Evolutionary conservation across 768 basidiomycete genomes (phyloP).

Genomic region (Russula dissimulans): DNA sequence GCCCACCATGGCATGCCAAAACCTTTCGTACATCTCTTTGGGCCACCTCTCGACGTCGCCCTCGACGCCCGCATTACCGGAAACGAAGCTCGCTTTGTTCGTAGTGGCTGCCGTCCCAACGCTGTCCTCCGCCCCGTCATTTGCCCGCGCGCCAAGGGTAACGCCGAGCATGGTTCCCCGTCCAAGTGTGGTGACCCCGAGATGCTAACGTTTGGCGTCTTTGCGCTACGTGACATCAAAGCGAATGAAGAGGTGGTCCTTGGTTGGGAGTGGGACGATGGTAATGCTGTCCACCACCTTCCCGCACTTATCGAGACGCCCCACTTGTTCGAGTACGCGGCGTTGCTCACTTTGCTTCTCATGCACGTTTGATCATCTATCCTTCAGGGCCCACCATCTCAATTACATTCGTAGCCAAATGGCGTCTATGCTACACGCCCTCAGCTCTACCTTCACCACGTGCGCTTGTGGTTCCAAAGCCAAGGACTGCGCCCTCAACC

Average conservation of each 20-base stretch:
- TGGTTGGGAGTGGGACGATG: conserved; percentile 97
- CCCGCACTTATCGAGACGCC: conserved; percentile 58
- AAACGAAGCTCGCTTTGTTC: conserved; percentile 50
- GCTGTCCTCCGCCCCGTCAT: conserved; percentile 38
- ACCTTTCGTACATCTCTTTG: conserved; percentile 71
- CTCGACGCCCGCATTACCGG: conserved; percentile 74
- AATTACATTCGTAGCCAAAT: conserved; percentile 54
- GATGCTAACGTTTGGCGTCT: conserved; percentile 65
- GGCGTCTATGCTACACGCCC: conserved; percentile 58
- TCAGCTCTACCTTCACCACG: conserved; percentile 61
- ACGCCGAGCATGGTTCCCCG: conserved; percentile 17
- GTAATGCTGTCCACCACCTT: conserved; percentile 69
- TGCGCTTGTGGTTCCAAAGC: conserved; percentile 63
- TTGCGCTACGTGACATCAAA: conserved; percentile 65
- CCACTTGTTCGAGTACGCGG: conserved; percentile 44
- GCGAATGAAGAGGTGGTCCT: conserved; percentile 80
- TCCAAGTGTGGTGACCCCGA: conserved; percentile 23
- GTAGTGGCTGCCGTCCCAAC: conserved; percentile 48
- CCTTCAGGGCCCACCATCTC: conserved; percentile 37
- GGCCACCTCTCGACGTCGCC: conserved; percentile 66
- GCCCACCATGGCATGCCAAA: conserved; percentile 75
- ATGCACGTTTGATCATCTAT: background rate
- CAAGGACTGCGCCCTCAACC: conserved; percentile 50
- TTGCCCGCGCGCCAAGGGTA: conserved; percentile 25
- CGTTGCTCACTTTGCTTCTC: conserved; percentile 16